Evolutionary conservation across 78 protist genomes (phyloP).

Genomic region (Dictyostelium capitatum): DNA sequence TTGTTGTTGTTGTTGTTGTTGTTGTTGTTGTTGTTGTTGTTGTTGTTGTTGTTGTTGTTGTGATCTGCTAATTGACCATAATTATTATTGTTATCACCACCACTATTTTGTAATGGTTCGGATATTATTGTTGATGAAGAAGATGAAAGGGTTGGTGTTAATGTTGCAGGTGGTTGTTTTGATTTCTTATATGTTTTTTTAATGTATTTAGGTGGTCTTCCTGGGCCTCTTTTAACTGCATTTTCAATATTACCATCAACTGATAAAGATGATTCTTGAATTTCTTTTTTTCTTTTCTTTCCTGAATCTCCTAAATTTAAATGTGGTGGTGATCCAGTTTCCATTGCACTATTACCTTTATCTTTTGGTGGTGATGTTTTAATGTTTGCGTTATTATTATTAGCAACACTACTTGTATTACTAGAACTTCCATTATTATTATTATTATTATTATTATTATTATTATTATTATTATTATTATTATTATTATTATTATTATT

Average conservation of each 20-base stretch:
- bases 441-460: no score
- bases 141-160: no score
- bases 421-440: no score
- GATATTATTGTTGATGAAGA: background rate
- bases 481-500: no score
- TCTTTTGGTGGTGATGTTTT: no score
- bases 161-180: no score
- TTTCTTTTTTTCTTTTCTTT: background rate
- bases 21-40: background rate
- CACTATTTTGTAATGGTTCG: no score
- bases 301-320: constrained; percentile 1
- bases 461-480: no score
- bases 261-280: background rate
- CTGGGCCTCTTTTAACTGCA: constrained; percentile 36
- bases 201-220: constrained; percentile 49
- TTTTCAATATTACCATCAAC: background rate
- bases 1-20: no score
- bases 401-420: no score
- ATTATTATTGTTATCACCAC: background rate
- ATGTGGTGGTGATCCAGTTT: background rate
- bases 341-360: no score
- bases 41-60: background rate
- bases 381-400: no score
- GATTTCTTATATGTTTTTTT: background rate
- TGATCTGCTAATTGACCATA: background rate